A percentile compares a stretch with the other conserved stretches of the same genome.
Evolutionary conservation across 116 monocot genomes (phyloP).

Genomic region (Posidonia oceanica): DNA sequence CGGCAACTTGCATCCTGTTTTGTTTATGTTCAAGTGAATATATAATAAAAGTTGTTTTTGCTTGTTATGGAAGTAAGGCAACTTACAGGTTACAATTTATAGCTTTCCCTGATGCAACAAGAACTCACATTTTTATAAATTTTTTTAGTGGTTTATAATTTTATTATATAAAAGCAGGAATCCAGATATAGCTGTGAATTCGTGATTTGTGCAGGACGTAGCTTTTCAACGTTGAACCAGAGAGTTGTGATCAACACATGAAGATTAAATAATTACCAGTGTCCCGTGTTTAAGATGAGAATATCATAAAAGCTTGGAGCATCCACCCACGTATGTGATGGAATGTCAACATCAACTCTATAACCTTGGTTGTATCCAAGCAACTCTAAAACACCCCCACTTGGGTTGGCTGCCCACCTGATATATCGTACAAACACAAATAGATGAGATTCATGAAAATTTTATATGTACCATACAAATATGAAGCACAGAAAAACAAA

Average conservation of each 20-base stretch:
- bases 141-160: background rate
- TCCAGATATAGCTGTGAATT: background rate
- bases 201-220: too few species aligned
- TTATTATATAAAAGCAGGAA: background rate
- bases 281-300: conserved; percentile 89
- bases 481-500: background rate
- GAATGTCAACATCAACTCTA: conserved; percentile 85
- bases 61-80: too few species aligned
- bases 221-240: background rate
- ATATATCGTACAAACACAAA: background rate
- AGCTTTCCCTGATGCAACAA: too few species aligned
- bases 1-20: too few species aligned
- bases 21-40: too few species aligned
- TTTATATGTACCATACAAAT: background rate
- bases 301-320: conserved; percentile 75
- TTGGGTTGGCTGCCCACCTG: conserved; percentile 70
- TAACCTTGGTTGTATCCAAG: conserved; percentile 87
- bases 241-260: too few species aligned
- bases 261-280: conserved; percentile 51
- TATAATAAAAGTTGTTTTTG: too few species aligned
- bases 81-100: too few species aligned
- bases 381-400: conserved; percentile 59
- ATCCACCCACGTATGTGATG: conserved; percentile 65
- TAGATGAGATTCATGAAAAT: too few species aligned
- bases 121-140: too few species aligned